A percentile compares a stretch with the other conserved stretches of the same genome.
These are phyloP conservation scores for Penicillium parvum DNA, from an alignment of 495 filamentous ascomycete genomes.

Conservation along the genomic window DNA sequence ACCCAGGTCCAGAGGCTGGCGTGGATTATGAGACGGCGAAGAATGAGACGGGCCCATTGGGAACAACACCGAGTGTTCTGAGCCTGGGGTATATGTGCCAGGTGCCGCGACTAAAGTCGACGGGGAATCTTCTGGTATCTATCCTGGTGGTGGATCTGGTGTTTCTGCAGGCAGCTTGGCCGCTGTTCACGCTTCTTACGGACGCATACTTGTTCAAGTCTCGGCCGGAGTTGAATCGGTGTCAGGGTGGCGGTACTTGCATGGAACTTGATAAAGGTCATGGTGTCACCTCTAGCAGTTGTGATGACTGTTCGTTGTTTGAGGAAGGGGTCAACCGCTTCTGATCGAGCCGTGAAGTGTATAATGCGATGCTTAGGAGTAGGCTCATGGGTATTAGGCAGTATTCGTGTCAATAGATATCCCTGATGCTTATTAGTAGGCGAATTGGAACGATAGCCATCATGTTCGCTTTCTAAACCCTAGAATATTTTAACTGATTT, in stretches of 20 bases:
- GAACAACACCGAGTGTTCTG: background rate
- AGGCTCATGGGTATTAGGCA: too few relatives aligned
- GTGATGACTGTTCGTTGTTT: too few relatives aligned
- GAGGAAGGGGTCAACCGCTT: too few relatives aligned
- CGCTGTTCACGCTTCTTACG: background rate
- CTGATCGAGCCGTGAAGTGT: too few relatives aligned
- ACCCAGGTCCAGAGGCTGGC: background rate
- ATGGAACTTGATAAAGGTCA: background rate
- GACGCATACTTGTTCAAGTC: background rate
- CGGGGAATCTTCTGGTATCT: background rate
- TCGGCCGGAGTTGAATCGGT: background rate
- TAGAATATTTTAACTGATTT: too few relatives aligned
- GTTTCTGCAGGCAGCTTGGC: background rate
- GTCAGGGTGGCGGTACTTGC: background rate
- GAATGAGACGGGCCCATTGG: background rate
- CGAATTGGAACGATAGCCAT: too few relatives aligned
- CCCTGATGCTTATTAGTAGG: too few relatives aligned
- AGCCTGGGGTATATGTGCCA: background rate
- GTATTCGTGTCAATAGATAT: too few relatives aligned
- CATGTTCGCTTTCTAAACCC: too few relatives aligned
- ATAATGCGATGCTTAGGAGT: too few relatives aligned
- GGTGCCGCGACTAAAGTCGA: background rate
- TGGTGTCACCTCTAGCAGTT: too few relatives aligned
- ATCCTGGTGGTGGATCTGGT: background rate
- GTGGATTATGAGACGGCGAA: background rate